Evolutionary conservation across 768 basidiomycete species (phyloP), one percentile per base, ranked within the genome.

Genomic region (Boletus tomentosulus): DNA sequence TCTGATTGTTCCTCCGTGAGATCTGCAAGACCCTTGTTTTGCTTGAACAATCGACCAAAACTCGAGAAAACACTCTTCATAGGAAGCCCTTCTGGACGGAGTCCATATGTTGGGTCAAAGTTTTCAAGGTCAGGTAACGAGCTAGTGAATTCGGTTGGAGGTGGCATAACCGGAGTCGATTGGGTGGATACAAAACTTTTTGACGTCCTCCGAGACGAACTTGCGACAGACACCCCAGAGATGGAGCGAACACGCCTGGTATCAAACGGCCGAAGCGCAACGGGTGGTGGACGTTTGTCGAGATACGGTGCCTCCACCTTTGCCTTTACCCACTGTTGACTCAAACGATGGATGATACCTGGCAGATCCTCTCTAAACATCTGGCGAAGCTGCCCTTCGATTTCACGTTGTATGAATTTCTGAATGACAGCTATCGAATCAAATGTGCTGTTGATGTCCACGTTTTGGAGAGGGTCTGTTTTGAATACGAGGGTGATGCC

Each of bases 401-500:
- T 98, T 74, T 98, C 96, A 54, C 86, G 83, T 69, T 98, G 97
- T 55, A 99, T 93, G 71, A 95, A 98, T 53, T 93, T 94, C 67
- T 98, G 91, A 48, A 99, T 97, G 59, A 98, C 95, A 44, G 91
- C 92, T 58, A 99, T 96, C 4, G 92, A 93, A 71, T 99, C 97
- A 64, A 99, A 99, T 3, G 95, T 98, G 69, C 88, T 90, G 71
- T 89, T 94, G 67, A 99, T 98, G 66, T 98, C 92, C 50, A 99
- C 94, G 60, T 92, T 91, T 73, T 99, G 94, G 37, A 99, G 80
- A 2, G 97, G 97, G 72, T 99, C 97, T 34, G 97, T 98, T 75
- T 98, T 98, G 84, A 99, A 99, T 25, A 98, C 97, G 50, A 99
- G 84, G 1, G 97, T 98, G 67, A 98, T 98, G 41, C 97, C 97